phyloP scores from a whole-genome alignment of 2,329 filamentous ascomycete species.

The Xenosphaeropsis pyriputrescens region DNA sequence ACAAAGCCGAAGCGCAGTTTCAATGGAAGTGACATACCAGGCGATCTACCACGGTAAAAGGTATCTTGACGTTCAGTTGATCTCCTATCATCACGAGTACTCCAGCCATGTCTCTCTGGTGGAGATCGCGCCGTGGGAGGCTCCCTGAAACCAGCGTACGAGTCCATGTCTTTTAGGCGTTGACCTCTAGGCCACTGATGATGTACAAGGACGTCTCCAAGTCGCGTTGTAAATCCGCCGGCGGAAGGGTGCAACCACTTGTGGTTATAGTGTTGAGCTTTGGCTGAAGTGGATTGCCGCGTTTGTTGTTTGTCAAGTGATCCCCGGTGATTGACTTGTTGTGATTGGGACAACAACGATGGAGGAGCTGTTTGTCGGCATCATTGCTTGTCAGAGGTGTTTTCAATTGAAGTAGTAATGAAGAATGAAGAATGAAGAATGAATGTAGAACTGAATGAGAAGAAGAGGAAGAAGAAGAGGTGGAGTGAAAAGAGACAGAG shows the following conservation, averaged over 20 bases:
- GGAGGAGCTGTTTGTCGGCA: slow-evolving; percentile 20
- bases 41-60: slow-evolving; percentile 54
- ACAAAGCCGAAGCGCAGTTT: too few relatives aligned
- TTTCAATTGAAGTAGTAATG: slow-evolving; percentile 8
- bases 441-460: not conserved
- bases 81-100: slow-evolving; percentile 16
- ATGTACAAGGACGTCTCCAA: too few relatives aligned
- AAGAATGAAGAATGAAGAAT: too few relatives aligned
- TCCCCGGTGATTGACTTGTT: slow-evolving; percentile 12
- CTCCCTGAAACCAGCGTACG: slow-evolving; percentile 16
- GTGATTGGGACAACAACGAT: slow-evolving; percentile 9
- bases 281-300: not conserved
- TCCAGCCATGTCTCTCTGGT: slow-evolving; percentile 17
- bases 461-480: slow-evolving; percentile 3
- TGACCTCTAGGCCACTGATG: too few relatives aligned
- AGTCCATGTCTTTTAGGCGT: slow-evolving; percentile 10
- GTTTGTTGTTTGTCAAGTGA: slow-evolving; percentile 17
- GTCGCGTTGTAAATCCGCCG: too few relatives aligned
- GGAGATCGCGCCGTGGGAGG: slow-evolving; percentile 16
- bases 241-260: not conserved
- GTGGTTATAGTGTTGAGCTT: not conserved
- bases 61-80: slow-evolving; percentile 24
- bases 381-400: slow-evolving; percentile 21
- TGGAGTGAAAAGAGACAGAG: not conserved
- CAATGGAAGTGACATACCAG: slow-evolving; percentile 37